Evolutionary conservation across 2,329 filamentous ascomycete species (phyloP).

Genomic region (Exophiala sp.): DNA sequence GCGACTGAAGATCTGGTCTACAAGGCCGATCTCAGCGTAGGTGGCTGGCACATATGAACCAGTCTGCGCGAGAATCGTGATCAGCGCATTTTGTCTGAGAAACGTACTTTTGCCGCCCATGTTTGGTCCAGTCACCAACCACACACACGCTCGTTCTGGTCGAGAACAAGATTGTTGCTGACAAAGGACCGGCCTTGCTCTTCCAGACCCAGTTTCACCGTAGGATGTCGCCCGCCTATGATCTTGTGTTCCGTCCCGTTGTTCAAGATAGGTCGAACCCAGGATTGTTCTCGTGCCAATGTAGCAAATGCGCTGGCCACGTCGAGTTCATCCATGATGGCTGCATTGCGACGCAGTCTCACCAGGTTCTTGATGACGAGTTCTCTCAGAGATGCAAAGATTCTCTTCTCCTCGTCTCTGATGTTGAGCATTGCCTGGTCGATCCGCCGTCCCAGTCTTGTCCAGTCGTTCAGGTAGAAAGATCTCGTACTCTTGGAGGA

Average conservation of each 20-base stretch:
- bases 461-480: conserved; percentile 81
- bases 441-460: conserved; percentile 67
- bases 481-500: conserved; percentile 78
- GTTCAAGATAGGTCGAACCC: conserved; percentile 68
- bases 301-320: conserved; percentile 78
- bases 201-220: conserved; percentile 75
- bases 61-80: conserved; percentile 86
- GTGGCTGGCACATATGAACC: conserved; percentile 88
- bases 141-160: conserved; percentile 65
- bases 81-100: conserved; percentile 87
- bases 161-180: conserved; percentile 77
- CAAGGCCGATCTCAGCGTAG: conserved; percentile 77
- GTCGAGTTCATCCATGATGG: conserved; percentile 89
- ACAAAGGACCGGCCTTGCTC: conserved; percentile 77
- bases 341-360: conserved; percentile 78
- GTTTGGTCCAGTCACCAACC: conserved; percentile 75
- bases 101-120: conserved; percentile 99
- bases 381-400: conserved; percentile 69
- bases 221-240: conserved; percentile 81
- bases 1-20: conserved; percentile 93
- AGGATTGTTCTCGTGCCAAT: conserved; percentile 66
- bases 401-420: conserved; percentile 71
- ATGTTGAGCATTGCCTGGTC: conserved; percentile 74
- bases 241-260: conserved; percentile 63
- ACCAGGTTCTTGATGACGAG: conserved; percentile 75